Conservation (phyloP, 2,329 filamentous ascomycete species). For the Fusarium abutilonis region DNA sequence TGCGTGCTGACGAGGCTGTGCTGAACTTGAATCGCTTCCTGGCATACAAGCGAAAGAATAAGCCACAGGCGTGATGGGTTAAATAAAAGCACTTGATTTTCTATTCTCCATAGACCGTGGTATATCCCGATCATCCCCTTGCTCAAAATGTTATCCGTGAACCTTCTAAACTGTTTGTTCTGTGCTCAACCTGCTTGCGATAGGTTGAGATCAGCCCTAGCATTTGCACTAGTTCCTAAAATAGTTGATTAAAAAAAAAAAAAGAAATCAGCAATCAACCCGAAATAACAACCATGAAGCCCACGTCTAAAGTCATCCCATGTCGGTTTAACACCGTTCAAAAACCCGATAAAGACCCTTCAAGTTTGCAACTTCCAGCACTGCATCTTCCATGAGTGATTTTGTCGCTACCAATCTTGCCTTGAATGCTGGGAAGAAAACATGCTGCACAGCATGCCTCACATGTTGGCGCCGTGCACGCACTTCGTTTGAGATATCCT, state of each 20-base stretch:
- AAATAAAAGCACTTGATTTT: slow-evolving; percentile 24
- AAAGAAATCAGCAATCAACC: background rate
- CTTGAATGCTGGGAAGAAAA: slow-evolving; percentile 91
- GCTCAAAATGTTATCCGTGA: background rate
- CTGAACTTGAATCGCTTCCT: slow-evolving; percentile 71
- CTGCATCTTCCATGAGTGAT: slow-evolving; percentile 74
- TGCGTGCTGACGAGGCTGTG: slow-evolving; percentile 67
- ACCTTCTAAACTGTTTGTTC: slow-evolving; percentile 7
- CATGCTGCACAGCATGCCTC: slow-evolving; percentile 79
- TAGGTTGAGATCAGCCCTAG: slow-evolving; percentile 3
- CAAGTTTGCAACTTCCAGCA: slow-evolving; percentile 88
- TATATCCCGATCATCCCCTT: background rate
- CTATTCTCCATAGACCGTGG: slow-evolving; percentile 3
- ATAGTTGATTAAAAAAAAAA: background rate
- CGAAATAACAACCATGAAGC: slow-evolving; percentile 6
- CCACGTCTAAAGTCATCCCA: slow-evolving; percentile 4
- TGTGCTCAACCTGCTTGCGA: background rate
- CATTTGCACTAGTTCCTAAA: slow-evolving; percentile 5
- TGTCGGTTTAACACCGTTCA: slow-evolving; percentile 77
- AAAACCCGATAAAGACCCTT: slow-evolving; percentile 95
- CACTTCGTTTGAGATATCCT: slow-evolving; percentile 60
- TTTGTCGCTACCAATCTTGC: slow-evolving; percentile 83
- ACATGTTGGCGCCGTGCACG: slow-evolving; percentile 73
- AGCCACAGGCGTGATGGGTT: slow-evolving; percentile 49
- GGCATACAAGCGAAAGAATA: slow-evolving; percentile 70